Evolutionary conservation across 306 rosid species (phyloP), one percentile per base, ranked within the genome.

Genomic region (Carpinus fangiana): DNA sequence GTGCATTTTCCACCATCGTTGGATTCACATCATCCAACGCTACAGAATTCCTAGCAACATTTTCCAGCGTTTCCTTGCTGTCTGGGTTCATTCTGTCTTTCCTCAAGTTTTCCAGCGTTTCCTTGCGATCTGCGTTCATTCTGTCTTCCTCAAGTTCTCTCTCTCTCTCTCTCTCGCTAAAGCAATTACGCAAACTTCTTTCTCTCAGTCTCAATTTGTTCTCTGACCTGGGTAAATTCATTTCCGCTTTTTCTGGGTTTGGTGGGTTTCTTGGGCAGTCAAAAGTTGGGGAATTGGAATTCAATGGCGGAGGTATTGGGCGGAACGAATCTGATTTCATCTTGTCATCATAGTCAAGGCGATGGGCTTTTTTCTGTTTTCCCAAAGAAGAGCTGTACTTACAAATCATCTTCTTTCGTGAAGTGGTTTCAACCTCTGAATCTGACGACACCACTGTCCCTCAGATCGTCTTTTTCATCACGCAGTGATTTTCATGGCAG

Each of bases 301-400:
- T 3, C n/a, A 57, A 91, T 91, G 97, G 88, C 94, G 1, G 88
- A 82, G 50, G 78, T 82, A 76, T 79, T 91, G 43, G 72, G 80
- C 87, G 85, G 90, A 78, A 65, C 86, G 1, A 75, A 80, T 73
- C 17, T 90, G 78, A 73, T 91, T 74, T 81, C 94, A 7, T 84
- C 89, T 2, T 85, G 85, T 56, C 60, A 13, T 56, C 79, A 81
- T 48, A 74, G 65, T 0, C 72, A 81, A 4, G 55, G 34, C 53
- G 83, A 73, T 50, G 75, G 61, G 61, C 61, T 77, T 5, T 84
- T 89, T 7, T 77, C 47, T 75, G 80, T 75, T 59, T 79, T 72
- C 28, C 81, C 90, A 0, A 83, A 80, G 66, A 83, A 80, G 70
- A 74, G 52, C 45, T 81, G 76, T 54, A 85, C 69, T 66, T 76